Evolutionary conservation across 345 rosid species (phyloP).

Genomic region (Stellera chamaejasme): DNA sequence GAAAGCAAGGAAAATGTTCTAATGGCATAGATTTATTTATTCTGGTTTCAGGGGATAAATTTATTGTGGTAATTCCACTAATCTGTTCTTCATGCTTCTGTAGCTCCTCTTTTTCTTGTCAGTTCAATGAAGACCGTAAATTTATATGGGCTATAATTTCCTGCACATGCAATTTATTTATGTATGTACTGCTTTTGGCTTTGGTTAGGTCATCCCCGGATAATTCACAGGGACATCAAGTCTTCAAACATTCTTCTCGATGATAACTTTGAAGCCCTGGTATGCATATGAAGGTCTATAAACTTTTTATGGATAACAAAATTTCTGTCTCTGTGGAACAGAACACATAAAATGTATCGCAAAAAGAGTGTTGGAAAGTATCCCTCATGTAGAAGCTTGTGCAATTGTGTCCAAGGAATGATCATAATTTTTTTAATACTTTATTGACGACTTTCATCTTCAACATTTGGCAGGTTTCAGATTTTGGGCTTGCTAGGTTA

Average conservation of each 20-base stretch:
- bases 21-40: too few relatives aligned
- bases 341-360: conserved; percentile 6
- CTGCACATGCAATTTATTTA: too few relatives aligned
- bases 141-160: too few relatives aligned
- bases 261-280: conserved; percentile 83
- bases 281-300: conserved; percentile 21
- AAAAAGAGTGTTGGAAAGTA: too few relatives aligned
- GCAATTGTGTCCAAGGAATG: too few relatives aligned
- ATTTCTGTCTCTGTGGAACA: neutral
- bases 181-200: neutral
- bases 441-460: too few relatives aligned
- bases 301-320: conserved; percentile 3
- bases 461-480: conserved; percentile 52
- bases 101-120: neutral
- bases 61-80: too few relatives aligned
- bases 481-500: conserved; percentile 94
- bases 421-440: too few relatives aligned
- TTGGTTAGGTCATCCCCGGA: conserved; percentile 88
- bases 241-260: conserved; percentile 94
- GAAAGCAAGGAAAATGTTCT: too few relatives aligned
- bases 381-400: too few relatives aligned
- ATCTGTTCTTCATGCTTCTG: neutral
- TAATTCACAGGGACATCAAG: conserved; percentile 96
- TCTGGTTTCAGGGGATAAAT: too few relatives aligned
- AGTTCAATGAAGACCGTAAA: too few relatives aligned